Percentiles rank a stretch among this genome's conserved stretches.
These are phyloP conservation scores for Starmera dryadoides DNA, from an alignment of 805 yeast species.

Conservation along the genomic window DNA sequence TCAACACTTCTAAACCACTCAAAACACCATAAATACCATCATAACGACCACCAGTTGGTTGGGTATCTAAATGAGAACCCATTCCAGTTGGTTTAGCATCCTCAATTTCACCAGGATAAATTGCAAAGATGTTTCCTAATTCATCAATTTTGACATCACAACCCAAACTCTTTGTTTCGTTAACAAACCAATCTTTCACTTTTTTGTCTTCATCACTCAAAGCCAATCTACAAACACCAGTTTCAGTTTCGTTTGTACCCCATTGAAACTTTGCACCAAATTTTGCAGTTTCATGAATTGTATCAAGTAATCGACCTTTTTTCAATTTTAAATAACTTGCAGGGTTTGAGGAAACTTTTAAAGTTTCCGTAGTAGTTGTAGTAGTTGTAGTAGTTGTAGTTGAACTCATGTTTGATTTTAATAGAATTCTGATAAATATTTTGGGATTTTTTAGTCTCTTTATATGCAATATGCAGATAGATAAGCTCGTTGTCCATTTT, in stretches of 20 bases:
- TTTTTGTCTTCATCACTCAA: slow-evolving; percentile 54
- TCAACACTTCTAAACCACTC: slow-evolving; percentile 57
- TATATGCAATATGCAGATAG: too few relatives aligned
- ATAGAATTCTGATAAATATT: too few relatives aligned
- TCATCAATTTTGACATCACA: slow-evolving; percentile 54
- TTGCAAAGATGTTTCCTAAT: slow-evolving; percentile 64
- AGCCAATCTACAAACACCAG: slow-evolving; percentile 64
- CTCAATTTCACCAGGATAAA: slow-evolving; percentile 47
- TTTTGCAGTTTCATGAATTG: slow-evolving; percentile 54
- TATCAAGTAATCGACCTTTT: slow-evolving; percentile 40
- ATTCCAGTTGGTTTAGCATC: slow-evolving; percentile 51
- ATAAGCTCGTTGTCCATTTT: too few relatives aligned
- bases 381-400: too few relatives aligned
- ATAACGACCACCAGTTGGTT: slow-evolving; percentile 73
- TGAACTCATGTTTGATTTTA: too few relatives aligned
- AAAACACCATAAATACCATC: slow-evolving; percentile 70
- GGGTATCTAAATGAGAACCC: slow-evolving; percentile 73
- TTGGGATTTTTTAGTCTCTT: too few relatives aligned
- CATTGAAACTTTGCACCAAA: slow-evolving; percentile 61
- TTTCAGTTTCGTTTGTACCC: slow-evolving; percentile 46
- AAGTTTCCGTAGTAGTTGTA: too few relatives aligned
- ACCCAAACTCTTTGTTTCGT: slow-evolving; percentile 44
- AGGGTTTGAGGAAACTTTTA: slow-evolving; percentile 1
- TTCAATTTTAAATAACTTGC: slow-evolving; percentile 22
- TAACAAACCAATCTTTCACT: slow-evolving; percentile 60